phyloP scores from a whole-genome alignment of 495 filamentous ascomycete genomes.

The Lasiosphaeriaceae sp. region DNA sequence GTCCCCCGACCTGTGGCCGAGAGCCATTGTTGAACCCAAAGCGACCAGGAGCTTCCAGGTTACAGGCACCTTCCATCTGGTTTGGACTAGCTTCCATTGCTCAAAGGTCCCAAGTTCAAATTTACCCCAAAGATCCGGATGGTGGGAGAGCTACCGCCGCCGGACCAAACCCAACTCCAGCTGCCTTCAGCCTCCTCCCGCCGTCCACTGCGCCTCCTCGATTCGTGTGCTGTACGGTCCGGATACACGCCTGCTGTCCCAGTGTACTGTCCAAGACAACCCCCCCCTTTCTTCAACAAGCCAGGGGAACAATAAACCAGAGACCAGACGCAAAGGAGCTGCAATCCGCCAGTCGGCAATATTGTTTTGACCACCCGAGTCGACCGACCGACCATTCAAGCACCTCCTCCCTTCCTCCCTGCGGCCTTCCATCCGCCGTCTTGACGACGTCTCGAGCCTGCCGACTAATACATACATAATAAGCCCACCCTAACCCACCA shows the following conservation, averaged over 20 bases:
- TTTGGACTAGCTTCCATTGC: background rate
- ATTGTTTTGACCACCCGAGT: background rate
- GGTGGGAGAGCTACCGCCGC: background rate
- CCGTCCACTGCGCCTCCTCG: conserved; percentile 1
- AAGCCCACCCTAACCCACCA: background rate
- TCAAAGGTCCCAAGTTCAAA: background rate
- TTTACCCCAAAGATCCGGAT: too few relatives aligned
- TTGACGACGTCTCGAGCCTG: too few relatives aligned
- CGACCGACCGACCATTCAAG: too few relatives aligned
- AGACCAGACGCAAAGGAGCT: background rate
- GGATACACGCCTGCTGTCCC: too few relatives aligned
- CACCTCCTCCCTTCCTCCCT: too few relatives aligned
- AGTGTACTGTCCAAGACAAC: background rate
- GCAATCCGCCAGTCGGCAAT: background rate
- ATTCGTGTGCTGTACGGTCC: conserved; percentile 4
- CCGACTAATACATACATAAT: too few relatives aligned
- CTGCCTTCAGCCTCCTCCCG: conserved; percentile 1
- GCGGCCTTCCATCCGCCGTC: too few relatives aligned
- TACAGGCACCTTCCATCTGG: too few relatives aligned
- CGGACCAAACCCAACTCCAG: conserved; percentile 6
- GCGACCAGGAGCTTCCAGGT: too few relatives aligned
- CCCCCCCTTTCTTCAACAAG: background rate
- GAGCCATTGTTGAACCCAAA: too few relatives aligned
- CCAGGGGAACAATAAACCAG: background rate
- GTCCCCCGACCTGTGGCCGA: background rate